A percentile compares a stretch with the other conserved stretches of the same genome.
phyloP scores from a whole-genome alignment of 495 filamentous ascomycete genomes.

The Extremus antarcticus region DNA sequence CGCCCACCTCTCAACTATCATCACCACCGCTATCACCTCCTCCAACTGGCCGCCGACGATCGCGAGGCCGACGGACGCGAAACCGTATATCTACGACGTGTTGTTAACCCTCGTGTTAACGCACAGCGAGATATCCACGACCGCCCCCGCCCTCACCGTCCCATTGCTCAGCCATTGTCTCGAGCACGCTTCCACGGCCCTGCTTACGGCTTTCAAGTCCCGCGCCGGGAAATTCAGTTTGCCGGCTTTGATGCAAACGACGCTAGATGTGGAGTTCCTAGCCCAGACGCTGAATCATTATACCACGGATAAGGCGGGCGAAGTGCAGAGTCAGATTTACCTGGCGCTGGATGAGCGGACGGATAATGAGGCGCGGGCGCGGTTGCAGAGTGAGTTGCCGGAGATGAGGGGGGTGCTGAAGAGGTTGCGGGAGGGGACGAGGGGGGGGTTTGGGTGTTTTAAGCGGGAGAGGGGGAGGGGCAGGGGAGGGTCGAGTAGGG shows the following conservation, averaged over 20 bases:
- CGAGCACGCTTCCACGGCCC: slow-evolving; percentile 58
- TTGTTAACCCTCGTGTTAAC: slow-evolving; percentile 74
- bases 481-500: slow-evolving; percentile 3
- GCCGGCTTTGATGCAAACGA: slow-evolving; percentile 86
- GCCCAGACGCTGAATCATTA: slow-evolving; percentile 84
- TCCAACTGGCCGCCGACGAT: not conserved
- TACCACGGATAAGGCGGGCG: slow-evolving; percentile 68
- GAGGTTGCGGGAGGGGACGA: slow-evolving; percentile 67
- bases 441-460: slow-evolving; percentile 59
- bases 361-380: slow-evolving; percentile 66
- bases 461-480: slow-evolving; percentile 23
- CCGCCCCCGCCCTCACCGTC: slow-evolving; percentile 52
- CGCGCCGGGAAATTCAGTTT: slow-evolving; percentile 56
- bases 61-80: slow-evolving; percentile 58
- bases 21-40: slow-evolving; percentile 33
- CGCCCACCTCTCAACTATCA: slow-evolving; percentile 50
- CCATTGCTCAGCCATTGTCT: slow-evolving; percentile 72
- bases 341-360: slow-evolving; percentile 76
- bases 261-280: slow-evolving; percentile 91
- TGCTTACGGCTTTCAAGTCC: slow-evolving; percentile 43
- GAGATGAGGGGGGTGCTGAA: slow-evolving; percentile 82
- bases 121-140: slow-evolving; percentile 85
- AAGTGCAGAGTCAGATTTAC: slow-evolving; percentile 78
- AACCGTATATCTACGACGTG: slow-evolving; percentile 77
- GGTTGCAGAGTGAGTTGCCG: slow-evolving; percentile 73